Evolutionary conservation across 2,329 filamentous ascomycete species (phyloP).

Genomic region (Hypoxylon sp.): DNA sequence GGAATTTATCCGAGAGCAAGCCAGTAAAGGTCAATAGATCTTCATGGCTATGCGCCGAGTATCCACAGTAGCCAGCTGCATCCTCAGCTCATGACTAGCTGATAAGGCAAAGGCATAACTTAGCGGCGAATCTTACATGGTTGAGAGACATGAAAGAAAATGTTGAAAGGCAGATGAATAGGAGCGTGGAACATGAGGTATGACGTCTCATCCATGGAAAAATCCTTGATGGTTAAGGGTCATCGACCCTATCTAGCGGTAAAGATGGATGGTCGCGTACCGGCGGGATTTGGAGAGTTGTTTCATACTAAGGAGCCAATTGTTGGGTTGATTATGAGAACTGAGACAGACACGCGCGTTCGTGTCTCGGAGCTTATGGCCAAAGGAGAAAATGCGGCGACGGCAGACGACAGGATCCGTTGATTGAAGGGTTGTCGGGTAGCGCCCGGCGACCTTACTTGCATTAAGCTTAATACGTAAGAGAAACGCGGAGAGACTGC

Average conservation of each 20-base stretch:
- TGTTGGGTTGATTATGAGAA: conserved; percentile 1
- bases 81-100: conserved; percentile 6
- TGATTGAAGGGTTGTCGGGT: conserved; percentile 33
- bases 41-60: conserved; percentile 12
- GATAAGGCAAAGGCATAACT: conserved; percentile 15
- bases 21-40: conserved; percentile 10
- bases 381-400: conserved; percentile 37
- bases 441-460: conserved; percentile 24
- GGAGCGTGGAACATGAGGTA: conserved; percentile 36
- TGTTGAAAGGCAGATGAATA: conserved; percentile 7
- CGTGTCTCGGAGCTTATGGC: conserved; percentile 45
- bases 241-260: conserved; percentile 32
- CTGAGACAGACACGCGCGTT: conserved; percentile 39
- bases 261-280: conserved; percentile 18
- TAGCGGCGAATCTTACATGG: conserved; percentile 10
- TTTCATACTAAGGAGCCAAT: conserved; percentile 35
- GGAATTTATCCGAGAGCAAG: conserved; percentile 6
- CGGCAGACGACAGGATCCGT: conserved; percentile 24
- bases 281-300: conserved; percentile 28
- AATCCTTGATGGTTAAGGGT: conserved; percentile 22
- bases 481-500: conserved; percentile 22
- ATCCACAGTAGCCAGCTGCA: conserved; percentile 13
- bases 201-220: conserved; percentile 41
- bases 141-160: conserved; percentile 17
- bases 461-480: conserved; percentile 26